Percentiles rank a stretch among this genome's conserved stretches.
Evolutionary conservation across 768 basidiomycete genomes (phyloP).

Genomic region (Amanita pseudoporphyria): DNA sequence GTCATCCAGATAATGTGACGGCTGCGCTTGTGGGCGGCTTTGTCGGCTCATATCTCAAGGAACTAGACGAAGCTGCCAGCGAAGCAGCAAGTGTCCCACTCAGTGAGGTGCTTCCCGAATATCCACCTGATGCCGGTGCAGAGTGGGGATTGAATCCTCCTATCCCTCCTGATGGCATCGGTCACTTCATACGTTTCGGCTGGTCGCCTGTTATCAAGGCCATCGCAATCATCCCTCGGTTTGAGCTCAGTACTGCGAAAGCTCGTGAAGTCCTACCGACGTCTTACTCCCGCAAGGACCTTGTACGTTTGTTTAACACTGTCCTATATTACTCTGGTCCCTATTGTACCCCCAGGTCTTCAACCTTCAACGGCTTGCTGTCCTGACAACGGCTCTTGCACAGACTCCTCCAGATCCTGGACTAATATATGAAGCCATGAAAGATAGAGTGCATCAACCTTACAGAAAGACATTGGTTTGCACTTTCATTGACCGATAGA

Average conservation of each 20-base stretch:
- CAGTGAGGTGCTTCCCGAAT: constrained; percentile 94
- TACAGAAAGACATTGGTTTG: constrained; percentile 82
- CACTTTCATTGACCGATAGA: constrained; percentile 9
- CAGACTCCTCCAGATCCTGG: constrained; percentile 88
- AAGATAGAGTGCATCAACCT: constrained; percentile 95
- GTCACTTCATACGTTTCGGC: constrained; percentile 85
- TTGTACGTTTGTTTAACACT: constrained; percentile 43
- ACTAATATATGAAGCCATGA: constrained; percentile 99
- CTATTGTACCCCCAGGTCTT: constrained; percentile 58
- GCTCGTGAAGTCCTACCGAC: constrained; percentile 85
- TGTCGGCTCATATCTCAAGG: constrained; percentile 90
- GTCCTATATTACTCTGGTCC: background rate
- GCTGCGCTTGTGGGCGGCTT: constrained; percentile 96
- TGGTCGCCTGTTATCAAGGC: constrained; percentile 85
- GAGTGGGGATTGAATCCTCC: constrained; percentile 90
- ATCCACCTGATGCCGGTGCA: constrained; percentile 85
- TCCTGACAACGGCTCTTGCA: constrained; percentile 88
- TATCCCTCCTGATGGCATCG: constrained; percentile 80
- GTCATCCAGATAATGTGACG: constrained; percentile 98
- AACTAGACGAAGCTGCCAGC: constrained; percentile 73
- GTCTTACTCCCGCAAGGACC: constrained; percentile 79
- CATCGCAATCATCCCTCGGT: constrained; percentile 88
- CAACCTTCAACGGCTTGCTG: constrained; percentile 93
- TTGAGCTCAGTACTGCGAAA: constrained; percentile 93
- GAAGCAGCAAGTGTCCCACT: constrained; percentile 86